These are phyloP conservation scores for Brettanomyces sp. DNA, from an alignment of 805 yeast genomes.

Conservation along the genomic window DNA sequence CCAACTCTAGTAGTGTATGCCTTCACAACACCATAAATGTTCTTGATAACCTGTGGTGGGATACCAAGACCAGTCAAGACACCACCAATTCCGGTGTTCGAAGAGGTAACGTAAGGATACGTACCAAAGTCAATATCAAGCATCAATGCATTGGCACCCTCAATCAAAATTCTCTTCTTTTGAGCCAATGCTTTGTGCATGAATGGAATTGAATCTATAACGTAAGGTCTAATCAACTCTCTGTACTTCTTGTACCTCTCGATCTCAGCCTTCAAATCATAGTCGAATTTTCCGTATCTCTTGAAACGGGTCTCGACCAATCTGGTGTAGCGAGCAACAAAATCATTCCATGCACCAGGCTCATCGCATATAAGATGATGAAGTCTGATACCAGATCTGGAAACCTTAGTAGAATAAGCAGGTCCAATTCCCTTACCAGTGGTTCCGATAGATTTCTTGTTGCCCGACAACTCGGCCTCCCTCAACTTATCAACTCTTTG, in stretches of 20 bases:
- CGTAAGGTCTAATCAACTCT: conserved; percentile 75
- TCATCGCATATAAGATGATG: conserved; percentile 90
- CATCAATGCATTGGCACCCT: conserved; percentile 98
- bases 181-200: conserved; percentile 67
- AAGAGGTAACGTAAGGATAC: conserved; percentile 93
- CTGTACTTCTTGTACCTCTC: conserved; percentile 66
- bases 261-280: conserved; percentile 74
- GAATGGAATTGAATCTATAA: conserved; percentile 83
- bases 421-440: conserved; percentile 99
- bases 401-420: conserved; percentile 92
- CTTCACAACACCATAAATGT: conserved; percentile 92
- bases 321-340: conserved; percentile 67
- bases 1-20: conserved; percentile 99
- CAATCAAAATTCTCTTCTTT: conserved; percentile 83
- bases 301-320: conserved; percentile 72
- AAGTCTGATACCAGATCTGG: conserved; percentile 93
- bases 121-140: conserved; percentile 97
- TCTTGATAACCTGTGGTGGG: conserved; percentile 78
- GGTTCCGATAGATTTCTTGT: conserved; percentile 88
- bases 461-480: conserved; percentile 77
- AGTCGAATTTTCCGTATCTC: conserved; percentile 90
- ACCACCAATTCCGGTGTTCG: conserved; percentile 96
- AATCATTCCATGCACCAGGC: conserved; percentile 89
- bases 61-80: conserved; percentile 93
- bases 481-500: conserved; percentile 93